These are phyloP conservation scores for Chamaenerion angustifolium DNA, from an alignment of 345 rosid species.

Conservation along the genomic window DNA sequence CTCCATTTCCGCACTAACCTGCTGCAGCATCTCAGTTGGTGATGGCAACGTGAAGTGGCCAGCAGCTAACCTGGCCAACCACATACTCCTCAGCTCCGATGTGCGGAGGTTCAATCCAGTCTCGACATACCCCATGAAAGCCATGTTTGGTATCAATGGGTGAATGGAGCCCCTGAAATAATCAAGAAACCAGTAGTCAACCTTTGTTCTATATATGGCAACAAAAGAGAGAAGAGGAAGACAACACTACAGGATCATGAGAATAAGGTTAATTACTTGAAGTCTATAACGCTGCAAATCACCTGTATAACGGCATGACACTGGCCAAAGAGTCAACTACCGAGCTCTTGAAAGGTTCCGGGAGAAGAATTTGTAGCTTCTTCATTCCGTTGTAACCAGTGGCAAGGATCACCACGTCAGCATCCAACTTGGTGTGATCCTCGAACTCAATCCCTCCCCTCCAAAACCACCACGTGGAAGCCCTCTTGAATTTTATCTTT, in stretches of 20 bases:
- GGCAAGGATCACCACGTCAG: slow-evolving; percentile 67
- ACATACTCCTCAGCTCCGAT: slow-evolving; percentile 64
- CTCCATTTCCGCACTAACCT: slow-evolving; percentile 37
- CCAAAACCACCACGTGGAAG: slow-evolving; percentile 67
- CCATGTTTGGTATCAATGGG: slow-evolving; percentile 76
- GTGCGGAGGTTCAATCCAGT: slow-evolving; percentile 66
- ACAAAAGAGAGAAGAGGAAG: too few relatives aligned
- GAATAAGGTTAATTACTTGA: too few relatives aligned
- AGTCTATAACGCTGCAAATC: background rate
- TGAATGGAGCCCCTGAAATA: slow-evolving; percentile 59
- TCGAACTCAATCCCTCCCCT: slow-evolving; percentile 60
- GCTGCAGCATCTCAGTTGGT: slow-evolving; percentile 52
- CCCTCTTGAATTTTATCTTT: slow-evolving; percentile 47
- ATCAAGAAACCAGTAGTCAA: background rate
- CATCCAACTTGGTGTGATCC: slow-evolving; percentile 42
- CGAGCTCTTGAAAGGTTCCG: slow-evolving; percentile 55
- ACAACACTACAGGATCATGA: too few relatives aligned
- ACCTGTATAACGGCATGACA: slow-evolving; percentile 66
- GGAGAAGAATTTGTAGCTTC: slow-evolving; percentile 62
- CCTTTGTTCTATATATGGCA: too few relatives aligned
- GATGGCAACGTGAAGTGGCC: slow-evolving; percentile 53
- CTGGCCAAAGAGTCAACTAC: slow-evolving; percentile 49
- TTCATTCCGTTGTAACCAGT: slow-evolving; percentile 76
- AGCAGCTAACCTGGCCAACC: slow-evolving; percentile 52
- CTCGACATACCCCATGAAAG: slow-evolving; percentile 61